These are phyloP conservation scores for Eucalyptus erythrocorys DNA, from an alignment of 345 rosid species.

Conservation along the genomic window DNA sequence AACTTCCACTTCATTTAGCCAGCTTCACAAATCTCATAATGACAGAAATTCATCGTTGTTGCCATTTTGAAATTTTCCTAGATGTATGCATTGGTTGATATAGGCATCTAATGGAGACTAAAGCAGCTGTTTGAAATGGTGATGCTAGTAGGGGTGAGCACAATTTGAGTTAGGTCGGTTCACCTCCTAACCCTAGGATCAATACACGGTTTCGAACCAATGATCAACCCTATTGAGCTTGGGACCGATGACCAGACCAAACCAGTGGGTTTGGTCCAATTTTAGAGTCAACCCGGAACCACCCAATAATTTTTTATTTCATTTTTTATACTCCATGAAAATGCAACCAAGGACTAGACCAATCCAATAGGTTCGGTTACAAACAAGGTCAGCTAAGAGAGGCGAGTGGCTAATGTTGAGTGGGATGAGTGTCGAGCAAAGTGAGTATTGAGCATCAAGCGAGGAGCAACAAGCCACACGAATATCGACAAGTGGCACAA, in stretches of 20 bases:
- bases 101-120: neutral
- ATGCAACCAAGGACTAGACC: accelerated
- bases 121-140: neutral
- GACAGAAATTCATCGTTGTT: neutral
- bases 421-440: too few relatives aligned
- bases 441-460: accelerated
- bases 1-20: neutral
- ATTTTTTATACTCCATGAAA: too few relatives aligned
- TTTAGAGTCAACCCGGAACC: accelerated
- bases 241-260: accelerated
- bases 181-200: accelerated
- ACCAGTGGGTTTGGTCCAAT: accelerated
- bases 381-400: too few relatives aligned
- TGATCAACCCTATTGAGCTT: accelerated
- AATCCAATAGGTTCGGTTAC: accelerated
- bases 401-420: too few relatives aligned
- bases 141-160: neutral
- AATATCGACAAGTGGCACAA: accelerated
- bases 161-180: too few relatives aligned
- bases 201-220: accelerated
- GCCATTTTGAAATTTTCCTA: neutral
- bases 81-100: neutral
- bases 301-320: too few relatives aligned
- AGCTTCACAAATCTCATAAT: neutral
- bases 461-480: too few relatives aligned